Percentiles rank a stretch among this genome's conserved stretches.
Conservation (phyloP, 352 stramenopile species). For the Pythium brassicae region DNA sequence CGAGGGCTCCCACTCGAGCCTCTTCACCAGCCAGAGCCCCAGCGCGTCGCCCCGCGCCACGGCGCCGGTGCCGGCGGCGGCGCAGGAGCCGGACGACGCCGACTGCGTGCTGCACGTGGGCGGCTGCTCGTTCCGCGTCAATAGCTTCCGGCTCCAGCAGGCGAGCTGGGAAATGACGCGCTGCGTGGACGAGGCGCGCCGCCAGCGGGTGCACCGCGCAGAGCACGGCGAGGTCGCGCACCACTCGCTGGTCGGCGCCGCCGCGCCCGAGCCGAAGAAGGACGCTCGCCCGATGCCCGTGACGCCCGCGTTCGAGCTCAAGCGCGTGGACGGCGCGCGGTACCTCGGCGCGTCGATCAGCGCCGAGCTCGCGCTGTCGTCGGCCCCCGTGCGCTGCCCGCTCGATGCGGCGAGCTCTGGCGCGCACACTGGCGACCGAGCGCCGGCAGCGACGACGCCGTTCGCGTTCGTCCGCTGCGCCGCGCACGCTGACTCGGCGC, state of each 20-base stretch:
- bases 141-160: conserved; percentile 25
- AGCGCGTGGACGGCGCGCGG: conserved; percentile 1
- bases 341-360: conserved; percentile 2
- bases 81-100: neutral
- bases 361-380: conserved; percentile 11
- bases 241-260: neutral
- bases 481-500: neutral
- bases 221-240: conserved; percentile 1
- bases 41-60: neutral
- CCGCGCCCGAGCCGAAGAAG: neutral
- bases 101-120: conserved; percentile 51
- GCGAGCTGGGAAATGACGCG: too few species aligned
- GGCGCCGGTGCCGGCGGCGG: neutral
- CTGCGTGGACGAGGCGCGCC: conserved; percentile 24
- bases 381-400: neutral
- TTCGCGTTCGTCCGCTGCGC: conserved; percentile 6
- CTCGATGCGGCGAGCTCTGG: neutral
- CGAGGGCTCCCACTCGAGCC: neutral
- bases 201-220: conserved; percentile 4
- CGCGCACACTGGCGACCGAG: neutral
- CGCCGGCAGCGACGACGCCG: neutral
- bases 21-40: neutral
- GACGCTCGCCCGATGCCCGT: neutral
- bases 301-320: conserved; percentile 2
- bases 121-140: conserved; percentile 43